Evolutionary conservation across 2,329 filamentous ascomycete species (phyloP).

Genomic region (Fusarium keratoplasticum): DNA sequence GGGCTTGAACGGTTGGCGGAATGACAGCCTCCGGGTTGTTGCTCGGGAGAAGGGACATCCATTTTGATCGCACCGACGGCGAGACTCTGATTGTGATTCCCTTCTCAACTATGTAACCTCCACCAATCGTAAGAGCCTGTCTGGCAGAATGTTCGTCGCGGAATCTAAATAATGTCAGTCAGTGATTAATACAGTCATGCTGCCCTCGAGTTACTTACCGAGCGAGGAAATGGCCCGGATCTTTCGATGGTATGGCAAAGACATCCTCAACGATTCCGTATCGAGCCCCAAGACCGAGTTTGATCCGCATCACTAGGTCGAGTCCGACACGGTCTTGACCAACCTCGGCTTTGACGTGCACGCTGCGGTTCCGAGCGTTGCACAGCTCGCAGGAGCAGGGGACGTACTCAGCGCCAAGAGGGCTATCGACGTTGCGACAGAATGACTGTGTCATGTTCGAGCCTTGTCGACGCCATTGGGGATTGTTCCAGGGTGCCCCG

Average conservation of each 20-base stretch:
- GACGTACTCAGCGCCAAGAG: conserved; percentile 38
- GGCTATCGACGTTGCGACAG: conserved; percentile 41
- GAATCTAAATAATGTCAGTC: conserved; percentile 39
- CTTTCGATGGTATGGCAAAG: conserved; percentile 22
- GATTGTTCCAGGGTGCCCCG: conserved; percentile 22
- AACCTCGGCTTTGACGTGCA: conserved; percentile 41
- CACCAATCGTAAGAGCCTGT: conserved; percentile 40
- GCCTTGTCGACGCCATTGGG: conserved; percentile 30
- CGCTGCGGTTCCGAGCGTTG: conserved; percentile 46
- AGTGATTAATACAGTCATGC: neutral
- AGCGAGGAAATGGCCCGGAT: conserved; percentile 40
- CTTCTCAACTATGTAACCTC: conserved; percentile 41
- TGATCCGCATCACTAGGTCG: conserved; percentile 47
- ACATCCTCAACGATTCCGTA: conserved; percentile 50
- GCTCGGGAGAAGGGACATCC: conserved; percentile 30
- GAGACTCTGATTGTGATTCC: conserved; percentile 42
- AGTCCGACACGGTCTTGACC: neutral
- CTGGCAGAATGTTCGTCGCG: conserved; percentile 40
- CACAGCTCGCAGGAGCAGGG: conserved; percentile 48
- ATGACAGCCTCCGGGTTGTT: neutral
- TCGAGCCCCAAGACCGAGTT: conserved; percentile 40
- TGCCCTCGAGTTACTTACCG: conserved; percentile 40
- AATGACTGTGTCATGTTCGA: conserved; percentile 8
- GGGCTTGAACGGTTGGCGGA: conserved; percentile 1
- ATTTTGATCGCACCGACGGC: conserved; percentile 49